These are phyloP conservation scores for Teratosphaeria gauchensis DNA, from an alignment of 2,329 filamentous ascomycete genomes.

Conservation along the genomic window DNA sequence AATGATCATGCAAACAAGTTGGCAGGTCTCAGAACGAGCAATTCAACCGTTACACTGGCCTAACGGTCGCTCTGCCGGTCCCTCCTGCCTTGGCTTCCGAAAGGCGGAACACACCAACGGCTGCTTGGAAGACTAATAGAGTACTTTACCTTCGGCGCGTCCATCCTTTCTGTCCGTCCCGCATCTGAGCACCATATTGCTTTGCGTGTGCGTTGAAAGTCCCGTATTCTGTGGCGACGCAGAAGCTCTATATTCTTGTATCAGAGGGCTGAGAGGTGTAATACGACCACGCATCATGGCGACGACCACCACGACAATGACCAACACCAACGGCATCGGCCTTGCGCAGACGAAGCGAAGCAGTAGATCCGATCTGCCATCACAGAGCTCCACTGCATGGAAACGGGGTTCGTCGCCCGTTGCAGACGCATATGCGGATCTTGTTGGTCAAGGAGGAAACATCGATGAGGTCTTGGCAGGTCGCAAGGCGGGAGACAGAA, in stretches of 20 bases:
- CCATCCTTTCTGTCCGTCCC: background rate
- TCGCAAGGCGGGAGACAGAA: constrained; percentile 4
- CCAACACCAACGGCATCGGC: background rate
- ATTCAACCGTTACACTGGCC: background rate
- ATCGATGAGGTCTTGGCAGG: constrained; percentile 5
- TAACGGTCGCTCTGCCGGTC: background rate
- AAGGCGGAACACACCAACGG: background rate
- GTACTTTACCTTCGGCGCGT: background rate
- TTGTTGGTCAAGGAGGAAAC: constrained; percentile 2
- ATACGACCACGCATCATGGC: background rate
- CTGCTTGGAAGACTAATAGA: background rate
- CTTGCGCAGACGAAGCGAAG: constrained; percentile 3
- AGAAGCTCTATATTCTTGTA: background rate
- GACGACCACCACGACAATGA: background rate
- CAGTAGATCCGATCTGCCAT: constrained; percentile 1
- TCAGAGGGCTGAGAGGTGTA: background rate
- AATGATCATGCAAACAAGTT: background rate
- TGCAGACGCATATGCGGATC: constrained; percentile 9
- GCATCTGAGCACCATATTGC: background rate
- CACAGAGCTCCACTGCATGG: constrained; percentile 4
- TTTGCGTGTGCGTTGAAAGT: background rate
- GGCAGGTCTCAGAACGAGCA: background rate
- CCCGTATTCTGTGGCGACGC: background rate
- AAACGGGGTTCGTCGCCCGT: constrained; percentile 6
- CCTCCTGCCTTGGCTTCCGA: background rate